Conservation (phyloP, 306 rosid species). For the Erythrophleum fordii region DNA sequence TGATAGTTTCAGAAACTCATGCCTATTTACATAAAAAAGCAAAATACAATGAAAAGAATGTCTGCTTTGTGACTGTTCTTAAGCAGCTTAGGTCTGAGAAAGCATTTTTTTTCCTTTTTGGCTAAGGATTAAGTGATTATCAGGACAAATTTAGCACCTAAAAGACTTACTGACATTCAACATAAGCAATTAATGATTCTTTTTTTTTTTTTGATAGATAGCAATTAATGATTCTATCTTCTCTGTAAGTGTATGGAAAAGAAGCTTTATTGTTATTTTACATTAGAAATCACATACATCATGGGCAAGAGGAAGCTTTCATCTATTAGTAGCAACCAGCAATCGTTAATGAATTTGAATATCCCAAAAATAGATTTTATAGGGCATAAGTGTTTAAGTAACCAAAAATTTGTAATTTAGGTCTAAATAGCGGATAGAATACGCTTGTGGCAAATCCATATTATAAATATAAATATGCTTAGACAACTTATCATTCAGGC, state of each 20-base stretch:
- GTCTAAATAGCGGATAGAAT: background rate
- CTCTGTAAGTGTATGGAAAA: background rate
- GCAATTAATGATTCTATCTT: background rate
- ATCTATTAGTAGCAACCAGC: background rate
- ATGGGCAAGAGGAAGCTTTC: background rate
- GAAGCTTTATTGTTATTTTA: background rate
- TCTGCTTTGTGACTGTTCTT: background rate
- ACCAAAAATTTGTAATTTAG: background rate
- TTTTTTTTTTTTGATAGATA: too few relatives aligned
- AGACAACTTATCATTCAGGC: background rate
- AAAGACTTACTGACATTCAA: background rate
- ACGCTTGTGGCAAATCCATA: background rate
- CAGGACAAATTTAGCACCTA: background rate
- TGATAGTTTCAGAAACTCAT: background rate
- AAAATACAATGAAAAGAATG: background rate
- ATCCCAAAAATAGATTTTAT: background rate
- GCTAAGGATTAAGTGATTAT: background rate
- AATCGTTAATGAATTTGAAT: background rate
- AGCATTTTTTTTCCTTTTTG: background rate
- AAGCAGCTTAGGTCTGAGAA: background rate
- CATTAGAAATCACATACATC: background rate
- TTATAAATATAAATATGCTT: background rate
- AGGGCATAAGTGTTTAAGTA: background rate
- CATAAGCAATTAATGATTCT: background rate
- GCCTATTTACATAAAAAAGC: constrained; percentile 6